Evolutionary conservation across 805 yeast species (phyloP).

Genomic region (Peterozyma xylosa): DNA sequence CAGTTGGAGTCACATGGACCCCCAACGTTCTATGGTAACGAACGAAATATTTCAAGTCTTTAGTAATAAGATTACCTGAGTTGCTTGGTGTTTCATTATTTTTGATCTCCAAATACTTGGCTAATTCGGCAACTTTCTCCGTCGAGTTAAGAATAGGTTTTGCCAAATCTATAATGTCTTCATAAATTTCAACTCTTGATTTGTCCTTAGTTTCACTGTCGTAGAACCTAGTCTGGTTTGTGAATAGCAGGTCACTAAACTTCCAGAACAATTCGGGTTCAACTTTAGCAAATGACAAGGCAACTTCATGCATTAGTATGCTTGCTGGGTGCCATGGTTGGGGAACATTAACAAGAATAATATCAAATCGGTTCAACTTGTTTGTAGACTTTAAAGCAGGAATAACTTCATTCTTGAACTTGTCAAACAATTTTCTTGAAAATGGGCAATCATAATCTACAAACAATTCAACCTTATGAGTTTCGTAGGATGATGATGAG

Average conservation of each 20-base stretch:
- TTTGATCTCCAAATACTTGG: slow-evolving; percentile 23
- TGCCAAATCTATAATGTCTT: slow-evolving; percentile 43
- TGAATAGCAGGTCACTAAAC: slow-evolving; percentile 49
- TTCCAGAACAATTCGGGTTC: slow-evolving; percentile 50
- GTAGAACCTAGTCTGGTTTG: slow-evolving; percentile 44
- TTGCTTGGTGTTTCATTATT: slow-evolving; percentile 31
- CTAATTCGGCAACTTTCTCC: slow-evolving; percentile 22
- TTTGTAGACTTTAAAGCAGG: slow-evolving; percentile 40
- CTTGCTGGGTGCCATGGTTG: slow-evolving; percentile 92
- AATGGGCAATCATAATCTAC: slow-evolving; percentile 77
- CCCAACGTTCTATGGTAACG: slow-evolving; percentile 69
- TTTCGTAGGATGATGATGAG: background rate
- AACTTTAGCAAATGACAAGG: slow-evolving; percentile 58
- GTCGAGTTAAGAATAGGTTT: slow-evolving; percentile 31
- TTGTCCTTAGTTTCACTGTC: slow-evolving; percentile 52
- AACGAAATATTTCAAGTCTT: slow-evolving; percentile 68
- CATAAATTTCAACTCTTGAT: slow-evolving; percentile 49
- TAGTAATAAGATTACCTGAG: slow-evolving; percentile 48
- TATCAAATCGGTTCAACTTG: slow-evolving; percentile 41
- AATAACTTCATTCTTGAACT: slow-evolving; percentile 42
- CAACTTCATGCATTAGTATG: slow-evolving; percentile 59
- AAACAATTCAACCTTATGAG: slow-evolving; percentile 49
- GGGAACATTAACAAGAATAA: slow-evolving; percentile 64
- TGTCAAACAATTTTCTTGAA: slow-evolving; percentile 55
- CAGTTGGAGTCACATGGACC: slow-evolving; percentile 82